Evolutionary conservation across 2,329 filamentous ascomycete genomes (phyloP), one percentile per base, ranked within the genome.

Genomic region (Colletotrichum lentis): DNA sequence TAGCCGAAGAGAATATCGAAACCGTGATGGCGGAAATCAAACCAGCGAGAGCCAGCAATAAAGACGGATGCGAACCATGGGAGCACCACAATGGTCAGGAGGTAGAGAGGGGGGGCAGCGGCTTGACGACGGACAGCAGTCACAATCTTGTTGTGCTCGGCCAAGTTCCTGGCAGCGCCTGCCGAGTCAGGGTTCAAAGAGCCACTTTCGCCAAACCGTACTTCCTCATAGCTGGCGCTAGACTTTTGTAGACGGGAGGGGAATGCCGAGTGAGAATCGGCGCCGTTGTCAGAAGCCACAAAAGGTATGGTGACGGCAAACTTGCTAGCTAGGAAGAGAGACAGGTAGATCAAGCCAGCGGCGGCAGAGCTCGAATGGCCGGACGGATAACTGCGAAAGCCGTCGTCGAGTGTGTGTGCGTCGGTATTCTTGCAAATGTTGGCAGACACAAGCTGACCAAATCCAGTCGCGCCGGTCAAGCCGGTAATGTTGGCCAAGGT

Each of bases 1-100:
- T 90, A 91, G n/a, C 95, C 95, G 70, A 91, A 93, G 2, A 97
- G 80, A 71, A 97, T 92, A 72, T 98, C 95, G 76, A 97, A 95
- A n/a, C 90, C 94, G 76, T 95, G 92, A 78, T 98, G 95, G 46
- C 92, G 89, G 80, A 90, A 96, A 77, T 97, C 90, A 68, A 90
- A 94, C 86, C 91, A 98, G 12, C 95, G 91, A 1, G 93, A 95
- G 35, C 90, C 88, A n/a, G 90, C 85, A 70, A 97, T 91, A 80
- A 94, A 97, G 70, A 94, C 86, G 5, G 94, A 91, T 1, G 87
- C 82, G 64, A 89, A 90, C 71, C 94, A 86, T 2, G 94, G 94
- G 1, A 92, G 78, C 20, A 93, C 81, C 2, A 88, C 85, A 41
- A 95, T 77, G 52, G 90, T 81, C 14, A 97, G 83, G 2, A 96